Evolutionary conservation across 2,329 filamentous ascomycete species (phyloP), one percentile per base, ranked within the genome.

Genomic region (Dendryphion nanum): DNA sequence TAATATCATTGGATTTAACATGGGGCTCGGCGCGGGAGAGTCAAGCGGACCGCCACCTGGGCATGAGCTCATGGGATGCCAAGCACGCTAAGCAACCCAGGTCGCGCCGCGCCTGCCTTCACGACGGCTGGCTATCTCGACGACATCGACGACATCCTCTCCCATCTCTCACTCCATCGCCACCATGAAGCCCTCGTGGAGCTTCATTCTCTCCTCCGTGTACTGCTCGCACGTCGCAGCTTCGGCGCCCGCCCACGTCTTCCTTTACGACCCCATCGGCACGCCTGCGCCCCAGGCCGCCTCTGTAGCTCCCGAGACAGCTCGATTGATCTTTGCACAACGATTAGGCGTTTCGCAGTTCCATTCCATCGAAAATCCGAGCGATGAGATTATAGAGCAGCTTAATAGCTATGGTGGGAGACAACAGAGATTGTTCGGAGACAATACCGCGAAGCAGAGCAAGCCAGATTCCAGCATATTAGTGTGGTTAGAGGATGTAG

Each of bases 311-410:
- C 66, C 72, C 13, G 63, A 69, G 38, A 68, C 69, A 26, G 72
- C 74, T 48, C 66, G 74, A 54, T 56, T 77, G 40, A 67, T 77
- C 33, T 53, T 77, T 42, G 74, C 74, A 34, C 70, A 75, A 55
- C 61, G 73, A 50, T 65, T 75, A 18, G 73, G 73, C 14, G 60
- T 77, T 21, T 71, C 73, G 37, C 64, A 68, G 37, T 76, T 68
- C 57, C 73, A 77, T 47, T 55, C 61, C 17, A 55, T 73, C 33
- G 61, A 67, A 40, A 48, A 67, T 41, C 48, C 60, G 18, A 62
- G 63, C 33, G 62, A 69, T 8, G 62, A 68, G 7, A 61, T 60
- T n/a, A 53, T 77, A 35, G 48, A 64, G 23, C 65, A 68, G 33
- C 66, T 78, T 45, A 75, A 75, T 55, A 57, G 58, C 20, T 73